Conservation (phyloP, 257 asterid species). For the Asclepias syriaca region DNA sequence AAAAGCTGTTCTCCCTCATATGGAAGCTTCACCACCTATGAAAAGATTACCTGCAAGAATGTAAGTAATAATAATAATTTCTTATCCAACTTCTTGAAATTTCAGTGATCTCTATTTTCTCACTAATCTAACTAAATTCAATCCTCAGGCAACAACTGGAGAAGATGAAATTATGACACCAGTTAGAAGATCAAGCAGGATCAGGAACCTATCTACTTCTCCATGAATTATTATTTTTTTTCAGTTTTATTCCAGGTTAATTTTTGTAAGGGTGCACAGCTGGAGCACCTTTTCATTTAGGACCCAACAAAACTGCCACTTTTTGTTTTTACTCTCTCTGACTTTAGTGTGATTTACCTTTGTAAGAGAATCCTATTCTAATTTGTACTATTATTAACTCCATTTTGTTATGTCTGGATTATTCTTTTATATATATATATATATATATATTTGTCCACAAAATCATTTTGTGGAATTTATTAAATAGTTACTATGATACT, state of each 20-base stretch:
- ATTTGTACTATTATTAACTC: no score
- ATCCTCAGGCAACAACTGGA: conserved; percentile 42
- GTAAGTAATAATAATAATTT: conserved; percentile 34
- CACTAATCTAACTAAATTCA: no score
- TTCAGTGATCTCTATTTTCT: background rate
- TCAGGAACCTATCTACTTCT: conserved; percentile 50
- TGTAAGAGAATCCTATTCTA: no score
- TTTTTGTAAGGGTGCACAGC: background rate
- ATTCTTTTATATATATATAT: no score
- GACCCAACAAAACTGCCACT: background rate
- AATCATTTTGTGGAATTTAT: no score
- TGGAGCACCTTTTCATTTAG: background rate
- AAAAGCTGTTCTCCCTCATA: conserved; percentile 51
- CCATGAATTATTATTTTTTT: conserved; percentile 16
- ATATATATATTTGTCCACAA: no score
- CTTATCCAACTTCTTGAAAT: background rate
- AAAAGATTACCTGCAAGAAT: conserved; percentile 57
- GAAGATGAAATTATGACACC: conserved; percentile 85
- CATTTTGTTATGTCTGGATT: no score
- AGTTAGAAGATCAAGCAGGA: conserved; percentile 89
- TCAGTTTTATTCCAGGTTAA: background rate
- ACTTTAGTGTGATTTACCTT: background rate
- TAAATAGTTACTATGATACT: no score
- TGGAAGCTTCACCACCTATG: conserved; percentile 95
- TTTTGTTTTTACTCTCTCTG: background rate